Percentiles rank a stretch among this genome's conserved stretches.
phyloP scores from a whole-genome alignment of 1,139 yeast genomes.

The Taiozyma onychis region DNA sequence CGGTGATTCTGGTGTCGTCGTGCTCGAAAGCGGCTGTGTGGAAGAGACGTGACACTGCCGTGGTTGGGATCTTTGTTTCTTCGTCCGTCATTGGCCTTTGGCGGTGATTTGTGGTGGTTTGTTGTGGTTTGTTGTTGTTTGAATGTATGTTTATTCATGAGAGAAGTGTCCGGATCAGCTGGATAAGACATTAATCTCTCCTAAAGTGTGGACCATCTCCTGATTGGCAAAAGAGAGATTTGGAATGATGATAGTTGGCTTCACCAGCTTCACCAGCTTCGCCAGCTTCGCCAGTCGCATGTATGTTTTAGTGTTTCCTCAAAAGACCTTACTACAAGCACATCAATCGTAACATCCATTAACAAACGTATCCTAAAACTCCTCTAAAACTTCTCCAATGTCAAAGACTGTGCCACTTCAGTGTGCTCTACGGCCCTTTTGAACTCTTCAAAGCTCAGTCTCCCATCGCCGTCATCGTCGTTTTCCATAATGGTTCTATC shows the following conservation, averaged over 20 bases:
- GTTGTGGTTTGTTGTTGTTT: not conserved
- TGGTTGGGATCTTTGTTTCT: conserved; percentile 29
- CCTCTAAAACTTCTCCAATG: conserved; percentile 28
- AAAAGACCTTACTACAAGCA: not conserved
- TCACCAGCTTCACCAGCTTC: no score
- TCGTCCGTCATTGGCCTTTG: conserved; percentile 2
- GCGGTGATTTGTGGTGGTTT: not conserved
- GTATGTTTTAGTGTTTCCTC: no score
- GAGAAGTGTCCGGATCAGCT: not conserved
- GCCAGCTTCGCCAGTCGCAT: no score
- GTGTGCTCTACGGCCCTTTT: conserved; percentile 66
- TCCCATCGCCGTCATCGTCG: conserved; percentile 88
- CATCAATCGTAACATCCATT: not conserved
- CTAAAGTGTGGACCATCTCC: no score
- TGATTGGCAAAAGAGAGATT: no score
- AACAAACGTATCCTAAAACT: not conserved
- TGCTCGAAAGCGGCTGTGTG: conserved; percentile 47
- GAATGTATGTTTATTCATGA: not conserved
- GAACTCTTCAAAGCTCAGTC: conserved; percentile 82
- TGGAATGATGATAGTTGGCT: no score
- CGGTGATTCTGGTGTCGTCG: conserved; percentile 42
- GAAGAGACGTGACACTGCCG: conserved; percentile 50
- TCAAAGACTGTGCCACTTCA: conserved; percentile 54
- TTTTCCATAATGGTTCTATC: conserved; percentile 96
- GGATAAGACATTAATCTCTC: no score